phyloP scores from a whole-genome alignment of 768 basidiomycete species.

The Galerina marginata region DNA sequence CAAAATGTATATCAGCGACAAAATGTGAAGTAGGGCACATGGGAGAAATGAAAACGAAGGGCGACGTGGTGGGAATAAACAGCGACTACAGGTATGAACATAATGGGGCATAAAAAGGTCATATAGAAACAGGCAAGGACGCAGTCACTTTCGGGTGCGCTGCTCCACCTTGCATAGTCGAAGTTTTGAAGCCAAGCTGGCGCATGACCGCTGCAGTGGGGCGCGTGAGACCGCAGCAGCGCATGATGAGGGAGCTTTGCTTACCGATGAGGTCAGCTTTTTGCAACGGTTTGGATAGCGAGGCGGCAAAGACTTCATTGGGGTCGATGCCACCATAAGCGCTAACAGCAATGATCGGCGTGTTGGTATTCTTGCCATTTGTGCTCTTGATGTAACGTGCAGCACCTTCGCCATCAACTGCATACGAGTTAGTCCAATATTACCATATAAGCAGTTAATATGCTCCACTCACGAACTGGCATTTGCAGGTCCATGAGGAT shows the following conservation, averaged over 20 bases:
- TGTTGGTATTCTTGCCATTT: conserved; percentile 91
- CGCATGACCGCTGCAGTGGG: conserved; percentile 62
- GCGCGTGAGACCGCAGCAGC: conserved; percentile 4
- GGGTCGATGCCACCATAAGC: conserved; percentile 81
- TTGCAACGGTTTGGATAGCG: conserved; percentile 87
- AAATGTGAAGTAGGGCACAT: conserved; percentile 31
- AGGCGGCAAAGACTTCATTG: conserved; percentile 76
- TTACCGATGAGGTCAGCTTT: conserved; percentile 80
- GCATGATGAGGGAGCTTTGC: conserved; percentile 14
- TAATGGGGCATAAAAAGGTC: conserved; percentile 34
- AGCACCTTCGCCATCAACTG: conserved; percentile 95
- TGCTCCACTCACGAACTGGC: conserved; percentile 78
- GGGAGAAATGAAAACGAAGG: conserved; percentile 37
- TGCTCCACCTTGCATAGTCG: conserved; percentile 65
- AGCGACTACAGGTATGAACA: conserved; percentile 24
- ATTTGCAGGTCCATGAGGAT: conserved; percentile 96
- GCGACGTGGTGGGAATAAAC: conserved; percentile 18
- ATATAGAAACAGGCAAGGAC: conserved; percentile 43
- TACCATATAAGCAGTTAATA: conserved; percentile 2
- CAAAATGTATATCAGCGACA: conserved; percentile 42
- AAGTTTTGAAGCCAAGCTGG: conserved; percentile 90
- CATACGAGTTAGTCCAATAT: conserved; percentile 2
- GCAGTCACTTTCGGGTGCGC: conserved; percentile 59
- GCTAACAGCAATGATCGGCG: conserved; percentile 92
- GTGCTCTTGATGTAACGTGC: conserved; percentile 97